Conservation (phyloP, 306 rosid species). For the Sophora flavescens region DNA sequence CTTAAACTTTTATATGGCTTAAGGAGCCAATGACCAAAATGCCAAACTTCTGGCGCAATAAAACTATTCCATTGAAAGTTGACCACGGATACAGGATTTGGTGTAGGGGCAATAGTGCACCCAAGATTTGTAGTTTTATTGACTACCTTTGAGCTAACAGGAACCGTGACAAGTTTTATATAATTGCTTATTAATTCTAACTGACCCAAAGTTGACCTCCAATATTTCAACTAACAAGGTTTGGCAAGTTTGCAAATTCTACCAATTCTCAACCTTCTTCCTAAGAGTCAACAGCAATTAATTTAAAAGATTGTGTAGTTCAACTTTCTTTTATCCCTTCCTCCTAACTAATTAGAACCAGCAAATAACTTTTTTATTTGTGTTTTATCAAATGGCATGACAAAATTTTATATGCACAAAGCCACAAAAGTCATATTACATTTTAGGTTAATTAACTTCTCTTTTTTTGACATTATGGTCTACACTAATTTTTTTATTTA, state of each 20-base stretch:
- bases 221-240: constrained; percentile 39
- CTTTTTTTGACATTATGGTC: no score
- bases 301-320: background rate
- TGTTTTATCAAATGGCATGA: constrained; percentile 9
- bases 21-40: background rate
- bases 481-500: no score
- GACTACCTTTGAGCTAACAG: constrained; percentile 2
- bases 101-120: background rate
- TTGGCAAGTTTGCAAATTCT: constrained; percentile 23
- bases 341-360: constrained; percentile 38
- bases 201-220: constrained; percentile 28
- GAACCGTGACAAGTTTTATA: background rate
- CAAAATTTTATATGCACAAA: no score
- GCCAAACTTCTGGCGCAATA: constrained; percentile 34
- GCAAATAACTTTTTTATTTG: background rate
- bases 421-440: no score
- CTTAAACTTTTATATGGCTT: background rate
- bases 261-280: constrained; percentile 53
- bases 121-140: background rate
- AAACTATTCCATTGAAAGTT: constrained; percentile 11
- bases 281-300: constrained; percentile 35
- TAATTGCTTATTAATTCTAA: constrained; percentile 25
- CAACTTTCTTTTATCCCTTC: constrained; percentile 29
- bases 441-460: background rate
- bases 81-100: constrained; percentile 2